Base-by-base conservation (phyloP, 352 stramenopile genomes). In the Globisporangium irregulare region DNA sequence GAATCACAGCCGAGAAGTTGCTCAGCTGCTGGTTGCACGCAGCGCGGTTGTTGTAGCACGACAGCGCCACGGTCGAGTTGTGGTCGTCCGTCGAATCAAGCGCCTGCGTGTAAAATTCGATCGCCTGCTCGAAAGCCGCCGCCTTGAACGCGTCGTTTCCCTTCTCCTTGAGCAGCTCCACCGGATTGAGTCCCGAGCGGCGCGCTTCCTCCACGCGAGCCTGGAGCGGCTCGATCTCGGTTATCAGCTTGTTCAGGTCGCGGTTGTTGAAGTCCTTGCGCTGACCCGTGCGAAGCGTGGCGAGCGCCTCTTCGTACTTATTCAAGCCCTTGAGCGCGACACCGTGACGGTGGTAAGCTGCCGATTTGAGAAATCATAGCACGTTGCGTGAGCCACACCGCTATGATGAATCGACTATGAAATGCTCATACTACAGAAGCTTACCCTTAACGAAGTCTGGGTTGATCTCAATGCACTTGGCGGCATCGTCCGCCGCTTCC, bases 11-110 rank as follows among this genome's bases (percentile, higher is more conserved):
- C 56, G 97, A 97, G 78, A 98, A 99, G 82, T 98, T 98, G 78
- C 90, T 98, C 67, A 99, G 94, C 86, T 98, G 94, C 81, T 99
- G 97, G 92, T 98, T 95, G 81, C 95, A 99, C 60, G 95, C 95
- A 34, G 95, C 90, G 73, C 95, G 93, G 73, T 99, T 99, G 75
- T 95, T 94, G 80, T 95, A 97, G 71, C 92, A 97, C 77, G 97
- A 97, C 62, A 99, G 76, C 9, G 92, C 86, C 38, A 99, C 69
- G 6, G 89, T 75, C 55, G 84, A 93, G 48, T 79, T 73, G 43
- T 89, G 80, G 68, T 91, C 82, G 55, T 96, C 79, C 61, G 58
- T 79, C 9, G 82, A 82, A 38, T 98, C 92, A 46, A 99, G 84
- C 58, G 93, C 97, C 80, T 98, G 93, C 32, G 90, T 89, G 81